phyloP scores from a whole-genome alignment of 1,284 basidiomycete genomes.

The Trichosporon ovoides region DNA sequence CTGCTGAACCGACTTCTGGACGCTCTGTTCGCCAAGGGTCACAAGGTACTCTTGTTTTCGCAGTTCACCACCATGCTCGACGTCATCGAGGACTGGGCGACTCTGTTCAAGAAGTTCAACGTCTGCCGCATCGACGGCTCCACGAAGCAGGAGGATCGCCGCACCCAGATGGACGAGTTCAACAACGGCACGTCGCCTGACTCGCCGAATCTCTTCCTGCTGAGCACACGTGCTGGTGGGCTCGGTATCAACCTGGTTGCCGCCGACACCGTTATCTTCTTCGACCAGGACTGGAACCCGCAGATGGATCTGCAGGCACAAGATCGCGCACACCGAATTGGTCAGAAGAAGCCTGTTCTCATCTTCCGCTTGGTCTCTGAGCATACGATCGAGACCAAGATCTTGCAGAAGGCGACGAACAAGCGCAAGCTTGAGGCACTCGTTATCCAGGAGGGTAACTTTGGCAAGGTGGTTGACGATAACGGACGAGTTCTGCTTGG shows the following conservation, averaged over 20 bases:
- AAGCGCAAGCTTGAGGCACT: constrained; percentile 86
- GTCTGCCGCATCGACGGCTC: constrained; percentile 87
- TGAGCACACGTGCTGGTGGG: constrained; percentile 89
- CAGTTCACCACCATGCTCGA: constrained; percentile 96
- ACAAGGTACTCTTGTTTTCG: constrained; percentile 87
- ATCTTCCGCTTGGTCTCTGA: constrained; percentile 81
- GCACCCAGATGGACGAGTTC: constrained; percentile 77
- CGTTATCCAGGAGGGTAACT: constrained; percentile 88
- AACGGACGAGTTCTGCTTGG: constrained; percentile 55
- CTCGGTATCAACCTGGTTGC: constrained; percentile 86
- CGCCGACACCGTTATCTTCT: constrained; percentile 92
- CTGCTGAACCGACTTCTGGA: constrained; percentile 80
- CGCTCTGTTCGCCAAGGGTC: constrained; percentile 71
- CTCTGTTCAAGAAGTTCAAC: constrained; percentile 68
- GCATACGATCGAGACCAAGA: constrained; percentile 85
- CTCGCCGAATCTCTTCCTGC: constrained; percentile 74
- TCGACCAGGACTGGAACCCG: constrained; percentile 93
- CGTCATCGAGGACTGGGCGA: constrained; percentile 86
- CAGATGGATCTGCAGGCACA: constrained; percentile 96
- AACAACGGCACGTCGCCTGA: constrained; percentile 65
- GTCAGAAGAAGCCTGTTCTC: constrained; percentile 80
- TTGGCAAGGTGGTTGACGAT: constrained; percentile 55
- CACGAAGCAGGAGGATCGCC: constrained; percentile 70
- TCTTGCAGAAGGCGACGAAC: constrained; percentile 80
- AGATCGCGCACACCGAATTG: constrained; percentile 91